These are phyloP conservation scores for Leccinum pellstonianum DNA, from an alignment of 768 basidiomycete species.

Conservation along the genomic window DNA sequence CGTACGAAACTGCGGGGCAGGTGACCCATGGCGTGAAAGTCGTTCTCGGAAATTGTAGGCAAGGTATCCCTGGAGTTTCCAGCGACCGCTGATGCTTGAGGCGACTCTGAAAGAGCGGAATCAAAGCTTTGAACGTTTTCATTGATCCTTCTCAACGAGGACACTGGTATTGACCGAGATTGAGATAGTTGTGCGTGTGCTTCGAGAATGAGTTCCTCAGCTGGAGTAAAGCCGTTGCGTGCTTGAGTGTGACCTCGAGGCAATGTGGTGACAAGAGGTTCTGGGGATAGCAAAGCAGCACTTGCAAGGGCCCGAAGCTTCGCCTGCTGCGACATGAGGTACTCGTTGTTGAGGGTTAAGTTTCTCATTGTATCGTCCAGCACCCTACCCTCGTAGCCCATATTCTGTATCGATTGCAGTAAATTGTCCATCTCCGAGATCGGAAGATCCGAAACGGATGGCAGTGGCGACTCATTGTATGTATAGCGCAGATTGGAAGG, in stretches of 20 bases:
- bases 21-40: constrained; percentile 33
- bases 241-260: constrained; percentile 36
- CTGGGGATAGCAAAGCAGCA: constrained; percentile 13
- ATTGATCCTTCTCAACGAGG: constrained; percentile 10
- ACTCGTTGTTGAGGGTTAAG: constrained; percentile 17
- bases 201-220: constrained; percentile 68
- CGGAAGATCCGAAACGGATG: constrained; percentile 14
- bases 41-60: constrained; percentile 36
- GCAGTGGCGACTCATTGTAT: constrained; percentile 17
- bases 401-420: constrained; percentile 35
- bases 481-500: constrained; percentile 22
- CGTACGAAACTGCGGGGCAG: constrained; percentile 6
- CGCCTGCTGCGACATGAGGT: constrained; percentile 18
- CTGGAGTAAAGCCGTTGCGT: constrained; percentile 60
- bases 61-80: constrained; percentile 22
- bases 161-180: constrained; percentile 2
- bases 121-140: constrained; percentile 10
- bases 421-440: constrained; percentile 41
- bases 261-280: constrained; percentile 6
- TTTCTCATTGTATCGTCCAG: constrained; percentile 14
- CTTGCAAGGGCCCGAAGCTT: constrained; percentile 26
- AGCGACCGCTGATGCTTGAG: constrained; percentile 1
- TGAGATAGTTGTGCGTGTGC: constrained; percentile 35
- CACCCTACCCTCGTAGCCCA: constrained; percentile 19
- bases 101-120: not conserved